phyloP scores from a whole-genome alignment of 306 rosid genomes.

The Vigna unguiculata region DNA sequence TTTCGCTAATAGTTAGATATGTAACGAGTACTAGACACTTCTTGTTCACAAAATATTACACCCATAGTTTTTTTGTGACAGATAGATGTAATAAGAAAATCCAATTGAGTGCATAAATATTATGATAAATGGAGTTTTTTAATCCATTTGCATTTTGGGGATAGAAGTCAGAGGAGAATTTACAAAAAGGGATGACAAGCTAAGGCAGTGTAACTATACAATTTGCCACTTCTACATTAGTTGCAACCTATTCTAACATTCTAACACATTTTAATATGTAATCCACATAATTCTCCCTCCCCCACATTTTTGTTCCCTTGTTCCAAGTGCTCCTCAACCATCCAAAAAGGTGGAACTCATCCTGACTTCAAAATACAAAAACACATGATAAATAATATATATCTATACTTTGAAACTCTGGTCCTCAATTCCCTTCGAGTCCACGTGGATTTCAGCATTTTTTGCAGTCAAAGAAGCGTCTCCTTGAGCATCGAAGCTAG shows the following conservation, averaged over 20 bases:
- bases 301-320: slow-evolving; percentile 28
- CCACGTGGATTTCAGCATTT: slow-evolving; percentile 55
- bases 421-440: slow-evolving; percentile 55
- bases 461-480: slow-evolving; percentile 60
- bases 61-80: no score
- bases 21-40: no score
- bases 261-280: slow-evolving; percentile 23
- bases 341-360: slow-evolving; percentile 39
- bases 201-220: slow-evolving; percentile 59
- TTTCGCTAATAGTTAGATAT: no score
- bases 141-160: background rate
- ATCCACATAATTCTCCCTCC: slow-evolving; percentile 35
- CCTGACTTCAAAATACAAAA: slow-evolving; percentile 17
- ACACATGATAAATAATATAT: background rate
- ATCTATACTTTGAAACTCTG: slow-evolving; percentile 57
- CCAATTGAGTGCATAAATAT: no score
- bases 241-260: slow-evolving; percentile 45
- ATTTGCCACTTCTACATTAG: slow-evolving; percentile 55
- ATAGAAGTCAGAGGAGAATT: slow-evolving; percentile 26
- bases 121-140: no score
- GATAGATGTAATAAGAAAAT: no score
- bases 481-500: slow-evolving; percentile 83
- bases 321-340: slow-evolving; percentile 46
- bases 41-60: no score
- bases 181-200: slow-evolving; percentile 44